Percentiles rank a stretch among this genome's conserved stretches.
These are phyloP conservation scores for Magnaporthiopsis incrustans DNA, from an alignment of 2,329 filamentous ascomycete genomes.

Conservation along the genomic window DNA sequence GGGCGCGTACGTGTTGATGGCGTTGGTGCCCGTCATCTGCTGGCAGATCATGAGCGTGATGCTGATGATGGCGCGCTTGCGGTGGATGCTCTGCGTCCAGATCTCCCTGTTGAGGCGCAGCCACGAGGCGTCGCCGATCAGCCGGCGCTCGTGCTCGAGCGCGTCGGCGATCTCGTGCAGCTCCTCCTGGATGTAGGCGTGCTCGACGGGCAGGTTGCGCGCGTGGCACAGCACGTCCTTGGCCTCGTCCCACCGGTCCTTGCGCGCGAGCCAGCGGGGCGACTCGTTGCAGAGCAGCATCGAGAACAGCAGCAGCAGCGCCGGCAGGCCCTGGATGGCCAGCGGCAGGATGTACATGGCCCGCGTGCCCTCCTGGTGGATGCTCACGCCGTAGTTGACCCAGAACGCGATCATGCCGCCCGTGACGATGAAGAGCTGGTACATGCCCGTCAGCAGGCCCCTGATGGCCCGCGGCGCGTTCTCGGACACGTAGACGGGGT, in stretches of 20 bases:
- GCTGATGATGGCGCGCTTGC: constrained; percentile 39
- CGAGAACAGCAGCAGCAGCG: constrained; percentile 41
- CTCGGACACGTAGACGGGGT: constrained; percentile 53
- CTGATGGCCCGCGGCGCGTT: constrained; percentile 51
- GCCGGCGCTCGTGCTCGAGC: constrained; percentile 21
- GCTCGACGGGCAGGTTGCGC: constrained; percentile 25
- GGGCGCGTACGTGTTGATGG: constrained; percentile 56
- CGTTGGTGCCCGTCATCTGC: constrained; percentile 54
- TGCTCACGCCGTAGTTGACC: constrained; percentile 43
- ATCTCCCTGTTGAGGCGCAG: constrained; percentile 18
- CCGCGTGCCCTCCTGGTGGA: constrained; percentile 17
- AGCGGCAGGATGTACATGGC: constrained; percentile 39
- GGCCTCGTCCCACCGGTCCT: constrained; percentile 60
- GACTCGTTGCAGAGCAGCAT: constrained; percentile 54
- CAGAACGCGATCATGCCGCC: constrained; percentile 45
- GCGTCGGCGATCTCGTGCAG: constrained; percentile 21
- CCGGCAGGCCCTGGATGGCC: constrained; percentile 47
- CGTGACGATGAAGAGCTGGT: constrained; percentile 42
- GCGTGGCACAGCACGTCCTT: constrained; percentile 44
- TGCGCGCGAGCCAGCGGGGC: constrained; percentile 62
- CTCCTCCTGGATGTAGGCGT: constrained; percentile 29
- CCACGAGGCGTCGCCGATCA: constrained; percentile 15
- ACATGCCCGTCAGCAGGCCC: constrained; percentile 51
- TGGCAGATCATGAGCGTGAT: constrained; percentile 44
- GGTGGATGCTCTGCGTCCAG: constrained; percentile 30